Evolutionary conservation across 2,329 filamentous ascomycete species (phyloP), one percentile per base, ranked within the genome.

Genomic region (Xylaria sp.): DNA sequence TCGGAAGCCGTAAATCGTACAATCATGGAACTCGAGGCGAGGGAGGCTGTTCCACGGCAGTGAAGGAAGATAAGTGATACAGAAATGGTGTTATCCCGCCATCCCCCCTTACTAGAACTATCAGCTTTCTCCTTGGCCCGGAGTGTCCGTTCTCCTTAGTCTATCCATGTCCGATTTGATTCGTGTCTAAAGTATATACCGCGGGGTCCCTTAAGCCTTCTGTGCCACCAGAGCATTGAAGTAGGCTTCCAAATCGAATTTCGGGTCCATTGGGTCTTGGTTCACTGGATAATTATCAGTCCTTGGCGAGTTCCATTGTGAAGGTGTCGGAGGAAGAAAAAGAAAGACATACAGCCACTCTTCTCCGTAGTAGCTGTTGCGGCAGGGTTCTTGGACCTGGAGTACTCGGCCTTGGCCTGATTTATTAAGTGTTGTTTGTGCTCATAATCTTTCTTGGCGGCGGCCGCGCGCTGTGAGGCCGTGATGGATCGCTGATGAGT

Each of bases 171-270:
- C 71, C 69, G 63, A 68, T 67, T 67, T 60, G 61, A 58, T 63
- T 52, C 54, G 48, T 53, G 53, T 65, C 60, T 65, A 63, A 65
- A 52, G 37, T 55, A 46, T 56, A 44, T 53, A 27, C 23, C 17
- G 17, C 38, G 48, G 19, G 40, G 33, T 21, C 15, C 3, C 21
- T 58, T 80, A 85, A 70, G 82, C 76, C 73, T 78, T 84, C 74
- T 84, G 77, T 75, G 81, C 78, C 68, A 78, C 71, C 71, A 92
- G 80, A 71, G 86, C 83, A 73, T 87, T 85, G 77, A 97, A 80
- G 78, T 87, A 92, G 71, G 90, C 88, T 83, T 98, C 94, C 71
- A 98, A 84, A 77, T 99, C 93, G 81, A 98, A 98, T 75, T 93
- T 92, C 75, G 93, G 88, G 81, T 95, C 88, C 75, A 89, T 87